A percentile compares a stretch with the other conserved stretches of the same genome.
Evolutionary conservation across 768 basidiomycete genomes (phyloP).

Genomic region (Leccinum ochraceum): DNA sequence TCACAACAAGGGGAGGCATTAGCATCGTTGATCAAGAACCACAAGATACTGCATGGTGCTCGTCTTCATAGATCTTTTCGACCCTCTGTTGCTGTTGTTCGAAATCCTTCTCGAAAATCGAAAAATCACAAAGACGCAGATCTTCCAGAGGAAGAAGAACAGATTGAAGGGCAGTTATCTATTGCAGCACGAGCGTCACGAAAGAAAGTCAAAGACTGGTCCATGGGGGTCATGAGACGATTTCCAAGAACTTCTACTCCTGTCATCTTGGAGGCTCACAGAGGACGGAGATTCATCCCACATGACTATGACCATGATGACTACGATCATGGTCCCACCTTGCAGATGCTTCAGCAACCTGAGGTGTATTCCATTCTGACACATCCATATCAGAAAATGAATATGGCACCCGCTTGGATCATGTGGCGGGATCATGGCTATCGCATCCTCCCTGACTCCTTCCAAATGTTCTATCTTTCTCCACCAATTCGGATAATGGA

Average conservation of each 20-base stretch:
- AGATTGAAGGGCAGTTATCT: too few species aligned
- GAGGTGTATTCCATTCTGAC: constrained; percentile 2
- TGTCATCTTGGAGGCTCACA: neutral
- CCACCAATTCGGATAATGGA: neutral
- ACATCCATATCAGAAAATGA: neutral
- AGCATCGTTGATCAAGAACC: neutral
- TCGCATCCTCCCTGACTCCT: constrained; percentile 1
- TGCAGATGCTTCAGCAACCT: constrained; percentile 11
- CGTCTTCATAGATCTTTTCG: too few species aligned
- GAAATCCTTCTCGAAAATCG: neutral
- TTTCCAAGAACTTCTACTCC: neutral
- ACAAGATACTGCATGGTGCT: constrained; percentile 2
- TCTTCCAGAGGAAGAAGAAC: too few species aligned
- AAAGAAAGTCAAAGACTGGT: too few species aligned
- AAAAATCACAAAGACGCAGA: neutral
- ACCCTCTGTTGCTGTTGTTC: neutral
- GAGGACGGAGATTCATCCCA: neutral
- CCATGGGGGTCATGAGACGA: too few species aligned
- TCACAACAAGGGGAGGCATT: neutral
- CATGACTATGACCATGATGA: constrained; percentile 4
- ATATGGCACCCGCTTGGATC: neutral
- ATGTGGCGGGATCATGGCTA: constrained; percentile 16
- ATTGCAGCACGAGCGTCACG: too few species aligned
- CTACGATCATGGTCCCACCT: constrained; percentile 10
- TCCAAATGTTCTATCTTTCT: constrained; percentile 11